Conservation (phyloP, 257 asterid genomes). For the Cinchona pubescens region DNA sequence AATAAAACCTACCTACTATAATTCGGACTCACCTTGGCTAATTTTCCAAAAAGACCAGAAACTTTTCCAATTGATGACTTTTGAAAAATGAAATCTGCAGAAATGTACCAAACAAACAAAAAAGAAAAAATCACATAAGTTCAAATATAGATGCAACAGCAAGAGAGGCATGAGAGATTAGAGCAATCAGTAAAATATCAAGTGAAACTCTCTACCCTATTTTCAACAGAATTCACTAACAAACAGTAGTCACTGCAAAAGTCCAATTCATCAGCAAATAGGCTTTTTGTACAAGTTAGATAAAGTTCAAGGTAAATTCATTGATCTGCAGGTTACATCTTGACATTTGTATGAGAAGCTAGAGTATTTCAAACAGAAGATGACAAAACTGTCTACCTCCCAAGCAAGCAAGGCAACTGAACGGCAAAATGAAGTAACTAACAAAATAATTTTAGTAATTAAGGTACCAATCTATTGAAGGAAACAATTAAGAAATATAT, state of each 20-base stretch:
- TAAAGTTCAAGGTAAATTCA: background rate
- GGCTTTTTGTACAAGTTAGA: background rate
- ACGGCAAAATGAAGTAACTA: background rate
- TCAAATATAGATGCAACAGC: constrained; percentile 8
- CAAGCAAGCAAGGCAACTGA: background rate
- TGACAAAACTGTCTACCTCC: constrained; percentile 3
- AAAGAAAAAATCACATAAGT: constrained; percentile 4
- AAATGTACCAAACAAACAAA: constrained; percentile 6
- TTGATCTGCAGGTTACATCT: background rate
- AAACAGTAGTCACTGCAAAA: background rate
- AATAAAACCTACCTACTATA: background rate
- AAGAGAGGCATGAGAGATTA: background rate
- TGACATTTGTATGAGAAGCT: background rate
- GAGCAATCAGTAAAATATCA: background rate
- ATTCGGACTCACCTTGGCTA: constrained; percentile 57
- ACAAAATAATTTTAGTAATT: background rate
- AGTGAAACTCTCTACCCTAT: background rate
- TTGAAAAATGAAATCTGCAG: constrained; percentile 58
- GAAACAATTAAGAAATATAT: background rate
- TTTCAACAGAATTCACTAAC: background rate
- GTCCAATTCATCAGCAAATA: background rate
- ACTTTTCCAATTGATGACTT: constrained; percentile 43
- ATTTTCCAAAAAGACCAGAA: constrained; percentile 45
- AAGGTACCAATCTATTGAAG: background rate
- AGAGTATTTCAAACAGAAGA: background rate